Evolutionary conservation across 768 basidiomycete genomes (phyloP).

Genomic region (Psilocybe sp.): DNA sequence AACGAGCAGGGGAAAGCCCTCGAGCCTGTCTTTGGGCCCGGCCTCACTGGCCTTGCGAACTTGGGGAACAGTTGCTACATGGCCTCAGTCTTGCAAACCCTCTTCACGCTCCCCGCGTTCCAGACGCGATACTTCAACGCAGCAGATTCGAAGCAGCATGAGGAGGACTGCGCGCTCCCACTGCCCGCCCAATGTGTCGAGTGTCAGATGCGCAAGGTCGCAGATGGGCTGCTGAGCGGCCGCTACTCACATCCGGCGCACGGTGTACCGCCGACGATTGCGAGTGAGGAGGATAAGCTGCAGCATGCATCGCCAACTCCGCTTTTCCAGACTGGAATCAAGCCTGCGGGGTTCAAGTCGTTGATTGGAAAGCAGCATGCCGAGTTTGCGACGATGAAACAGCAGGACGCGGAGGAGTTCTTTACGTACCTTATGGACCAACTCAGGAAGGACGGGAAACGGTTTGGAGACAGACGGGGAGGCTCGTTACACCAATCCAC

Average conservation of each 20-base stretch:
- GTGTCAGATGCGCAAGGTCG: conserved; percentile 91
- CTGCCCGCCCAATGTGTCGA: conserved; percentile 87
- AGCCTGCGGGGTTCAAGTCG: conserved; percentile 81
- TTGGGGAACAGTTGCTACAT: conserved; percentile 99
- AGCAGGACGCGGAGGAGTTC: conserved; percentile 97
- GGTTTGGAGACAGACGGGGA: conserved; percentile 32
- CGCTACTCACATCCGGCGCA: conserved; percentile 74
- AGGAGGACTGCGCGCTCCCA: conserved; percentile 55
- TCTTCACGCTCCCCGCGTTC: conserved; percentile 83
- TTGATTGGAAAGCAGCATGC: conserved; percentile 90
- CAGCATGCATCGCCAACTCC: conserved; percentile 35
- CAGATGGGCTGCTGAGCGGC: conserved; percentile 90
- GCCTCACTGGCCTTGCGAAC: conserved; percentile 86
- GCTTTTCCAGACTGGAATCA: conserved; percentile 81
- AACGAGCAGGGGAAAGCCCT: conserved; percentile 84
- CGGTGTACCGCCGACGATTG: conserved; percentile 7
- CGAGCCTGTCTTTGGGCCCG: conserved; percentile 84
- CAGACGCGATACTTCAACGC: conserved; percentile 59
- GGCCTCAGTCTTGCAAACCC: conserved; percentile 85
- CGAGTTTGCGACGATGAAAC: conserved; percentile 94
- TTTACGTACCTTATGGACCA: conserved; percentile 75
- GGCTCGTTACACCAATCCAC: conserved; percentile 18
- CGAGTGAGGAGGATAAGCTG: conserved; percentile 3
- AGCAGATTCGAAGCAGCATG: conserved; percentile 40
- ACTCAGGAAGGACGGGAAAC: conserved; percentile 63